Evolutionary conservation across 495 filamentous ascomycete genomes (phyloP).

Genomic region (Xylaria acuta): DNA sequence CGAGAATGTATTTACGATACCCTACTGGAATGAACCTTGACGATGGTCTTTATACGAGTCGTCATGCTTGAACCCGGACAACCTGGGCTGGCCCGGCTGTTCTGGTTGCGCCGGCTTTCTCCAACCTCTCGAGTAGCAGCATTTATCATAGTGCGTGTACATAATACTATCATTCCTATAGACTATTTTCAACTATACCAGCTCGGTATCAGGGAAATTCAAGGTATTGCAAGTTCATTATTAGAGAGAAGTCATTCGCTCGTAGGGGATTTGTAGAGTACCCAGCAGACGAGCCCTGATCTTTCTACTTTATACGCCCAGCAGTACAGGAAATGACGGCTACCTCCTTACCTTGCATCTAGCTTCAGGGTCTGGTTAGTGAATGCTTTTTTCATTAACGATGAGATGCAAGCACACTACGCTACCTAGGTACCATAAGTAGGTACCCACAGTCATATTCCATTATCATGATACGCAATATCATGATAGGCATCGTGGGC

Average conservation of each 20-base stretch:
- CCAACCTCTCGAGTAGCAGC: not conserved
- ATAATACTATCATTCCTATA: not conserved
- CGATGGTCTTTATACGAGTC: not conserved
- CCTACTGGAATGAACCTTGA: not conserved
- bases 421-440: too few species aligned
- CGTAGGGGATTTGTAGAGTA: not conserved
- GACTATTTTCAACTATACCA: not conserved
- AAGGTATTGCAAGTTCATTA: too few species aligned
- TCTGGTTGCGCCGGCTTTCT: not conserved
- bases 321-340: too few species aligned
- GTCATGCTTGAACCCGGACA: not conserved
- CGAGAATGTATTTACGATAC: constrained; percentile 6
- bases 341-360: too few species aligned
- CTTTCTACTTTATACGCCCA: not conserved
- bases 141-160: not conserved
- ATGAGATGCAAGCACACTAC: too few species aligned
- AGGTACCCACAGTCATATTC: too few species aligned
- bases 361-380: too few species aligned
- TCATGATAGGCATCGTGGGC: too few species aligned
- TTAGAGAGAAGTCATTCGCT: not conserved
- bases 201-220: not conserved
- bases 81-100: not conserved
- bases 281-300: not conserved
- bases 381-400: too few species aligned
- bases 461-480: too few species aligned